Conservation (phyloP, 2,329 filamentous ascomycete species). For the Rugonectria rugulosa region DNA sequence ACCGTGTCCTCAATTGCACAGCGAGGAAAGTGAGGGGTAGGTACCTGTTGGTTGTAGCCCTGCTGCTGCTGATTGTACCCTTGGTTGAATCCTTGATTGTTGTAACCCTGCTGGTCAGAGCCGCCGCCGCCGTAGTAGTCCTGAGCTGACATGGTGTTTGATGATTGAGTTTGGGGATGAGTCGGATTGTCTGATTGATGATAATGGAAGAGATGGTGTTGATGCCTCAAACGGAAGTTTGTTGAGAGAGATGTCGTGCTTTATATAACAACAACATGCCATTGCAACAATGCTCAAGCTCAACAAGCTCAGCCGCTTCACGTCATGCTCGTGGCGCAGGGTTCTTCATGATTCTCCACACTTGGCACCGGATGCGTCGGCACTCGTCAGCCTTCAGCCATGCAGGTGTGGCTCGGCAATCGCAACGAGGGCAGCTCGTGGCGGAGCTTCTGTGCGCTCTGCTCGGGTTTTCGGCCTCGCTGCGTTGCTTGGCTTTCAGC, state of each 20-base stretch:
- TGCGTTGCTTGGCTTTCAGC: not conserved
- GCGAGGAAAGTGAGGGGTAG: not conserved
- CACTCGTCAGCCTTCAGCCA: constrained; percentile 6
- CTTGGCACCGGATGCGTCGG: constrained; percentile 21
- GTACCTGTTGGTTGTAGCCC: constrained; percentile 21
- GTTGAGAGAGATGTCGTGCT: no score
- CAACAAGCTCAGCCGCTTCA: not conserved
- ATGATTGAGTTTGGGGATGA: not conserved
- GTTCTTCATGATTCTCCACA: not conserved
- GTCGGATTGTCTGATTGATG: not conserved
- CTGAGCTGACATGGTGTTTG: constrained; percentile 31
- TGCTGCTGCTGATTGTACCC: no score
- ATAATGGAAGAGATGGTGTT: no score
- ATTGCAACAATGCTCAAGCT: no score
- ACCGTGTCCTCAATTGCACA: not conserved
- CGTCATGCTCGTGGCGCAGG: constrained; percentile 13
- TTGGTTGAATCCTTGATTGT: constrained; percentile 20
- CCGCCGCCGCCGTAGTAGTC: constrained; percentile 33
- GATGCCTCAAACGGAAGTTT: no score
- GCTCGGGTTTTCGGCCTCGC: constrained; percentile 14
- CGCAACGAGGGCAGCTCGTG: not conserved
- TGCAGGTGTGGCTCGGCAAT: constrained; percentile 17
- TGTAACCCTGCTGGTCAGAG: constrained; percentile 28
- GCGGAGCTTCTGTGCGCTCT: not conserved
- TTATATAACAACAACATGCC: no score